Percentiles rank a stretch among this genome's conserved stretches.
phyloP scores from a whole-genome alignment of 225 moss, liverwort and hornwort species.

The Anthoceros angustus region DNA sequence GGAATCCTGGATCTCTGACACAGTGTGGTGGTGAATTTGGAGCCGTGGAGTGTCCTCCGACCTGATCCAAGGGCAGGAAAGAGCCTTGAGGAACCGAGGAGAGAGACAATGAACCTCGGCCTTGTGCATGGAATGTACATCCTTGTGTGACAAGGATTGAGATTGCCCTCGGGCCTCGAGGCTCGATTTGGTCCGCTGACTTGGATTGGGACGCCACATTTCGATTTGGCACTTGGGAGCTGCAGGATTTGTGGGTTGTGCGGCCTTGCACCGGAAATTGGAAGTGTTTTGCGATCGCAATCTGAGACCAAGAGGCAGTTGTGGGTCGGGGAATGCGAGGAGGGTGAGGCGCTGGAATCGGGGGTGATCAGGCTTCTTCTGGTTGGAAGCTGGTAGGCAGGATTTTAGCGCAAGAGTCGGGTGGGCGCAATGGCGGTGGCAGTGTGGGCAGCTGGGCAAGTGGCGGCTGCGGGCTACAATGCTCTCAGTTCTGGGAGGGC shows the following conservation, averaged over 20 bases:
- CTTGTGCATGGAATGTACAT: no score
- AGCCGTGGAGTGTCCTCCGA: background rate
- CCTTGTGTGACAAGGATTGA: background rate
- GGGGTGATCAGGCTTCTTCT: background rate
- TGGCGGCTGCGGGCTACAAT: background rate
- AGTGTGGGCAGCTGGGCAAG: slow-evolving; percentile 3
- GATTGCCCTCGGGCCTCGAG: background rate
- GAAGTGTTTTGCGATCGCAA: no score
- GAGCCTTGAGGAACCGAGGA: no score
- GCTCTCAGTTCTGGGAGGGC: background rate
- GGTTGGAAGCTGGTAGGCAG: background rate
- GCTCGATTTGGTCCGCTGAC: background rate
- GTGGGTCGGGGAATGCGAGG: no score
- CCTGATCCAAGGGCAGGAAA: background rate
- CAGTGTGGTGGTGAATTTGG: no score
- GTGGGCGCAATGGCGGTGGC: background rate
- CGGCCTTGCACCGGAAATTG: no score
- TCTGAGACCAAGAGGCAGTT: no score
- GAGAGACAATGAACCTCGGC: no score
- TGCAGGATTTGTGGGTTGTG: background rate
- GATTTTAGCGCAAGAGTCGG: background rate
- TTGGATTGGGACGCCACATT: background rate
- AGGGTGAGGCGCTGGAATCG: background rate
- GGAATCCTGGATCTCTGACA: background rate
- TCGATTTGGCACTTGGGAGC: background rate